phyloP scores from a whole-genome alignment of 345 rosid species.

The Arabidopsis arenosa region DNA sequence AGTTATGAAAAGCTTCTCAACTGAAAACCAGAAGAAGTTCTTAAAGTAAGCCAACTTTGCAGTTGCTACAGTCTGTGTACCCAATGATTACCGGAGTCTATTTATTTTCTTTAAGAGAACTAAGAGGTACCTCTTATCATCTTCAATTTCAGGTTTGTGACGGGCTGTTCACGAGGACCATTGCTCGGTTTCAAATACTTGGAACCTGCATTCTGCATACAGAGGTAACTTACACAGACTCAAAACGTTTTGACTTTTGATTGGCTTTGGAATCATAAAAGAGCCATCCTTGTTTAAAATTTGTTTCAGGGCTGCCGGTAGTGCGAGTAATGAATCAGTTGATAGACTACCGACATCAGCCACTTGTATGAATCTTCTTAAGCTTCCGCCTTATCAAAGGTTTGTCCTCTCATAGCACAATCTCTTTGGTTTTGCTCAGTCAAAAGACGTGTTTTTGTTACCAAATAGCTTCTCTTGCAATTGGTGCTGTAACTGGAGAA shows the following conservation, averaged over 20 bases:
- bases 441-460: constrained; percentile 1
- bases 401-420: constrained; percentile 45
- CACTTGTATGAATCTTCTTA: constrained; percentile 98
- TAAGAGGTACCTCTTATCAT: constrained; percentile 19
- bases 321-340: constrained; percentile 59
- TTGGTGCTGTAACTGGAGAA: constrained; percentile 25
- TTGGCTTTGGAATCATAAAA: constrained; percentile 14
- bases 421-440: constrained; percentile 17
- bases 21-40: constrained; percentile 85
- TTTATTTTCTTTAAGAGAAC: constrained; percentile 19
- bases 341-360: constrained; percentile 95
- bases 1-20: constrained; percentile 85
- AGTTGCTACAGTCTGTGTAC: neutral
- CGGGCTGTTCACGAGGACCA: constrained; percentile 98
- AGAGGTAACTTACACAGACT: constrained; percentile 61
- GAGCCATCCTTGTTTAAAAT: constrained; percentile 12
- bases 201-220: constrained; percentile 94
- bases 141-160: constrained; percentile 74
- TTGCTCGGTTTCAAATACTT: constrained; percentile 89
- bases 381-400: constrained; percentile 99
- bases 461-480: neutral
- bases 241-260: neutral
- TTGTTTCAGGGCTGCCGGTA: constrained; percentile 34
- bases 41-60: constrained; percentile 67
- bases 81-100: neutral